phyloP scores from a whole-genome alignment of 129 eudicot species.

The Saussurea involucrata region DNA sequence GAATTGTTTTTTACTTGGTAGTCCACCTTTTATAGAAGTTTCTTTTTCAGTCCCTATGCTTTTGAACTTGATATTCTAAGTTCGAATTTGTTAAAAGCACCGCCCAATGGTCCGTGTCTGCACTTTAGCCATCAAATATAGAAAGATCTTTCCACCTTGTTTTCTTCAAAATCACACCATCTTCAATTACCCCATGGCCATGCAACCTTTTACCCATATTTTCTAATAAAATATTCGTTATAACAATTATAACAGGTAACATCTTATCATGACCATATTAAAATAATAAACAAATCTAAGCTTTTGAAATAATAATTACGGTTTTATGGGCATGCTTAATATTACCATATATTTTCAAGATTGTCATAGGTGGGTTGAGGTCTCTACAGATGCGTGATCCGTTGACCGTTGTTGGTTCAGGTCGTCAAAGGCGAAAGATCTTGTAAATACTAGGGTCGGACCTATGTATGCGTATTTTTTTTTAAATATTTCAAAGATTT shows the following conservation, averaged over 20 bases:
- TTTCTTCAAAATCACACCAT: neutral
- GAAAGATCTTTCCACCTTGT: neutral
- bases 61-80: neutral
- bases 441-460: too few relatives aligned
- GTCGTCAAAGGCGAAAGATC: neutral
- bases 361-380: neutral
- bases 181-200: neutral
- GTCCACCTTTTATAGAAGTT: neutral
- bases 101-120: neutral
- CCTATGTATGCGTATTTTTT: too few relatives aligned
- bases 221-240: neutral
- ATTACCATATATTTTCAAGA: too few relatives aligned
- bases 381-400: neutral
- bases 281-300: neutral
- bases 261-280: neutral
- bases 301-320: neutral
- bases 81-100: neutral
- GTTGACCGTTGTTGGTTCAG: neutral
- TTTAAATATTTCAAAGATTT: too few relatives aligned
- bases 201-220: neutral
- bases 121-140: neutral
- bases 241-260: neutral
- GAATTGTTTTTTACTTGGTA: neutral
- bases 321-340: too few relatives aligned
- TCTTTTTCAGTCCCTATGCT: neutral